Percentiles rank a stretch among this genome's conserved stretches.
These are phyloP conservation scores for Dothideomycetes sp. DNA, from an alignment of 2,329 filamentous ascomycete species.

Conservation along the genomic window DNA sequence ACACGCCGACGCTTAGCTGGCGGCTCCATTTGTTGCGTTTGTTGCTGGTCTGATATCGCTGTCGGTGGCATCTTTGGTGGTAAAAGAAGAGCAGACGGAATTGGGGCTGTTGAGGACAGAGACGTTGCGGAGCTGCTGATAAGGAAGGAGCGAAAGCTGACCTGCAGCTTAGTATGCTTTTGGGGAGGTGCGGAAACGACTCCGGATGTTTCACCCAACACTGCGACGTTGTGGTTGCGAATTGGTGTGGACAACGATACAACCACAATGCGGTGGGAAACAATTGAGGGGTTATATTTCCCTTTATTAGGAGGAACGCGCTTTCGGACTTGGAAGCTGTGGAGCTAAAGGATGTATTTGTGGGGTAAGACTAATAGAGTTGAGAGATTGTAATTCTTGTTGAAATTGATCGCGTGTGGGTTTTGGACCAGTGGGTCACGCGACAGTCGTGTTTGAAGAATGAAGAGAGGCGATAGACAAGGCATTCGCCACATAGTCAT, in stretches of 20 bases:
- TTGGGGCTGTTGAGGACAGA: too few species aligned
- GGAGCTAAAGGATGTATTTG: not conserved
- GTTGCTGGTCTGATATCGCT: not conserved
- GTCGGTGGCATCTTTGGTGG: not conserved
- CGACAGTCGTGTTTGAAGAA: not conserved
- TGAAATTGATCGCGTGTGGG: not conserved
- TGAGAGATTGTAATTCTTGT: too few species aligned
- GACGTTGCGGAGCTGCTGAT: too few species aligned
- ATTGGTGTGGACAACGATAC: not conserved
- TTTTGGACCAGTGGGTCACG: not conserved
- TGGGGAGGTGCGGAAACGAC: too few species aligned
- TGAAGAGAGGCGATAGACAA: not conserved
- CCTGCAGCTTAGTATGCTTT: too few species aligned
- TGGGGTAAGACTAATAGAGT: not conserved
- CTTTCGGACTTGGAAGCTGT: not conserved
- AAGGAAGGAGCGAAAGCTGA: too few species aligned
- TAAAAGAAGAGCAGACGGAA: too few species aligned
- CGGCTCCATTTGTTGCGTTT: too few species aligned
- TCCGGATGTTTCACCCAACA: too few species aligned
- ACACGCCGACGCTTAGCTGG: slow-evolving; percentile 19
- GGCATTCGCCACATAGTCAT: too few species aligned
- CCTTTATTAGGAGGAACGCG: not conserved
- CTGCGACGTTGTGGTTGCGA: too few species aligned
- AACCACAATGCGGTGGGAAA: not conserved
- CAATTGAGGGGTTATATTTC: not conserved